Percentiles rank a stretch among this genome's conserved stretches.
Conservation (phyloP, 176 grass and related monocot species). For the Ananas comosus region DNA sequence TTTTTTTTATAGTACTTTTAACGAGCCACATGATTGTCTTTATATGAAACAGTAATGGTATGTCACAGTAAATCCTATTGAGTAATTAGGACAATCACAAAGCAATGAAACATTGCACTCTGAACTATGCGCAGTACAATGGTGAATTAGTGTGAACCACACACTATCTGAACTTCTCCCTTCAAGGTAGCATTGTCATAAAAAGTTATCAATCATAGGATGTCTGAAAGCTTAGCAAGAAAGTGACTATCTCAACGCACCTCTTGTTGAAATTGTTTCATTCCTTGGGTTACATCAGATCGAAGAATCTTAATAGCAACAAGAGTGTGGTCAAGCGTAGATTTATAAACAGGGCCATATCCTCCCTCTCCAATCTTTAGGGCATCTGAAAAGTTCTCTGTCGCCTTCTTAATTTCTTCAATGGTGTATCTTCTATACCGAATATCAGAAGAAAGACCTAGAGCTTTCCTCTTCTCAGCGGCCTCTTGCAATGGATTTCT, state of each 20-base stretch:
- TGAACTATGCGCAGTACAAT: too few relatives aligned
- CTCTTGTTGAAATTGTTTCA: conserved; percentile 87
- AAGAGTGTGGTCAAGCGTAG: conserved; percentile 46
- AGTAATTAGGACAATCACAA: too few relatives aligned
- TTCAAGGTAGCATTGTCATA: neutral
- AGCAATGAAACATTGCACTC: too few relatives aligned
- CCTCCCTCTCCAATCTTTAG: conserved; percentile 77
- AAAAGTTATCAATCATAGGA: neutral
- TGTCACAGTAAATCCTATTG: too few relatives aligned
- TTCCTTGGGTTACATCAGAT: conserved; percentile 59
- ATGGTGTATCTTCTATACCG: conserved; percentile 39
- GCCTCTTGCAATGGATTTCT: conserved; percentile 18
- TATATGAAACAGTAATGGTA: too few relatives aligned
- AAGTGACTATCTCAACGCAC: conserved; percentile 26
- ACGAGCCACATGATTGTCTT: too few relatives aligned
- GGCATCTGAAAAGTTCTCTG: conserved; percentile 36
- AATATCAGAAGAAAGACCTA: conserved; percentile 50
- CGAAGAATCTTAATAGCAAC: conserved; percentile 66
- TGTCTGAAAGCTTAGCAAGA: neutral
- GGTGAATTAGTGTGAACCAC: neutral
- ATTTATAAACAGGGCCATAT: conserved; percentile 82
- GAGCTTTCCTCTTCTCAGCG: conserved; percentile 29
- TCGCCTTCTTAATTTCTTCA: conserved; percentile 41
- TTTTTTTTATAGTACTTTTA: too few relatives aligned
- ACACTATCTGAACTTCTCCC: neutral